Evolutionary conservation across 768 basidiomycete genomes (phyloP), one percentile per base, ranked within the genome.

Genomic region (Tulasnella sp.): DNA sequence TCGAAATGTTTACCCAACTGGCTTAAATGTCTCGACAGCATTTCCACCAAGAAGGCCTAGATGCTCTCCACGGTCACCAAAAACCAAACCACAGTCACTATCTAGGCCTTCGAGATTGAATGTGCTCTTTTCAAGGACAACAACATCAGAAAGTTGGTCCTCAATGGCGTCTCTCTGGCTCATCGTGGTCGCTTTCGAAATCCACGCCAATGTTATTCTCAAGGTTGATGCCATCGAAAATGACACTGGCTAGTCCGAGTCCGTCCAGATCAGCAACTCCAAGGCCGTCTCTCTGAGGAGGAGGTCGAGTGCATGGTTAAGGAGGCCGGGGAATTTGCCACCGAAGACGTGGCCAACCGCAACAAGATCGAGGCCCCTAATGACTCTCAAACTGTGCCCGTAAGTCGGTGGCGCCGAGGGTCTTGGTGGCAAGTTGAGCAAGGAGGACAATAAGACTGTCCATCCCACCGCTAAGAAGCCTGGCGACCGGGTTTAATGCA

Each of bases 81-180:
- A n/a, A n/a, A n/a, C n/a, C n/a, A n/a, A n/a, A n/a, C n/a, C n/a
- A n/a, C n/a, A n/a, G n/a, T n/a, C n/a, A n/a, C n/a, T n/a, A n/a
- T n/a, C n/a, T n/a, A n/a, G n/a, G n/a, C n/a, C n/a, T n/a, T n/a
- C n/a, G n/a, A n/a, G n/a, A n/a, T 23, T n/a, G 74, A 76, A 3
- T 75, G 97, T 83, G 91, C 95, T 70, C 87, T 97, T 82, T 98
- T 96, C 81, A 97, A 97, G 90, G 97, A 98, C 87, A 98, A 98
- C 90, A 96, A 98, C 87, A 92, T 99, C 81, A 96, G 97, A 86
- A 96, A 96, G 85, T 98, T 98, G 84, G 95, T 98, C 85, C 91
- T 98, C 55, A 92, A 90, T 67, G 83, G 93, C 79, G 97, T 98
- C 79, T 96, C 97, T 42, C 95, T 96, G 55, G 93, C 96, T 1